Base-by-base conservation (phyloP, 2,329 filamentous ascomycete genomes). In the Neospermospora avenae region DNA sequence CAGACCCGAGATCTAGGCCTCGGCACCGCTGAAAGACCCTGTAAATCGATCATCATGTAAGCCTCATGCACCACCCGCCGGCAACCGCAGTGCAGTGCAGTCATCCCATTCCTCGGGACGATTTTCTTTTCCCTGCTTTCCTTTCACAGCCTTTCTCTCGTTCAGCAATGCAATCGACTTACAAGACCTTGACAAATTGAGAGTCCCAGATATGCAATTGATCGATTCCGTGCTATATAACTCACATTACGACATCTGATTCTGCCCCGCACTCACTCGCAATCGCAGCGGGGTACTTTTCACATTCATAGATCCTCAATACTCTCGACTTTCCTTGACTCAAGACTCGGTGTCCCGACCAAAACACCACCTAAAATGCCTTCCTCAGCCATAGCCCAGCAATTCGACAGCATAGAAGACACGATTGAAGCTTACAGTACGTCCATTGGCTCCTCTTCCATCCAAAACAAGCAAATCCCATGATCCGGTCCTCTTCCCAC, bases 361-460 rank as follows among this genome's bases (percentile, higher is more conserved):
- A 25, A 42, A 44, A 58, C 25, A 59, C 25, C 39, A 44, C n/a
- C 44, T 41, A 53, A 62, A 57, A 72, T 72, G 71, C 71, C 71
- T 60, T 66, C 67, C 39, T 64, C 69, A 56, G 65, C 66, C 4
- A 57, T 69, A 46, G 65, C 67, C 20, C 62, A 66, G 67, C 77
- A 81, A 72, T 88, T 88, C 75, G 82, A 87, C 77, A 81, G 80
- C 58, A 88, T 88, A 75, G 83, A 85, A 57, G 84, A 87, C 67
- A 78, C 83, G 61, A 82, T 88, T 67, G 77, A 81, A 69, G 83
- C 85, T 59, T 88, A 87, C 76, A 81, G 85, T 88, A 78, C 63
- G 84, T 74, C 52, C 51, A 57, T 18, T 39, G 45, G 25, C 35
- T 20, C 24, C 6, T 41, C 45, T 46, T 61, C 52, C 14, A 8